Conservation (phyloP, 768 basidiomycete species). For the Trametes sanguinea region DNA sequence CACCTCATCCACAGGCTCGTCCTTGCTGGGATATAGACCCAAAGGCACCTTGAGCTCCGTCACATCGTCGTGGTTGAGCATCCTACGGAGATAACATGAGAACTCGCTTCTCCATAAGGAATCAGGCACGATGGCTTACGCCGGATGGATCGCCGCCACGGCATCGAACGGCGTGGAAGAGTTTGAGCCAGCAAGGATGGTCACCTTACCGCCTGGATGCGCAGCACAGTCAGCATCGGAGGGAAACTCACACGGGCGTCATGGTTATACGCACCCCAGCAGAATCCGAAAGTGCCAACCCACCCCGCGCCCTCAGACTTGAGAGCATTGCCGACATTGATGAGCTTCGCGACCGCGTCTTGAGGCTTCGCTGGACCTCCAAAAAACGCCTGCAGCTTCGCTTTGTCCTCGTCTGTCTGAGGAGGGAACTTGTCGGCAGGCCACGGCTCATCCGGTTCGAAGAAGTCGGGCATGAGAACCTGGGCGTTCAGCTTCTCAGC, state of each 20-base stretch:
- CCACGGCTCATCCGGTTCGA: constrained; percentile 54
- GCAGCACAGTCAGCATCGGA: background rate
- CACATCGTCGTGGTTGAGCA: constrained; percentile 54
- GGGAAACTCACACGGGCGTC: background rate
- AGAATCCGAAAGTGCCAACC: constrained; percentile 56
- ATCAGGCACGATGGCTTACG: constrained; percentile 40
- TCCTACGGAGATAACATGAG: constrained; percentile 34
- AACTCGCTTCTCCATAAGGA: background rate
- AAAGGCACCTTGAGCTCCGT: constrained; percentile 53
- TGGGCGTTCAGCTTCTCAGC: constrained; percentile 51
- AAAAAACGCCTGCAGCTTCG: constrained; percentile 59
- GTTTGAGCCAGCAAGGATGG: constrained; percentile 40
- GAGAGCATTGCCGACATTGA: constrained; percentile 42
- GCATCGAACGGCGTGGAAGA: constrained; percentile 48
- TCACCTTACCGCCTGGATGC: constrained; percentile 51
- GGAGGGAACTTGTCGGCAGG: constrained; percentile 54
- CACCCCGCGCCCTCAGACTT: constrained; percentile 46
- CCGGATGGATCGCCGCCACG: constrained; percentile 56
- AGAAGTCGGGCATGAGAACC: constrained; percentile 71
- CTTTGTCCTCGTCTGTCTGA: constrained; percentile 51
- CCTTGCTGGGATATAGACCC: constrained; percentile 56
- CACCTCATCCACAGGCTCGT: constrained; percentile 59
- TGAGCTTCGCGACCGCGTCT: constrained; percentile 42
- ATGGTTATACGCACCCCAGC: constrained; percentile 47
- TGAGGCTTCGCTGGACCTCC: constrained; percentile 50